Conservation (phyloP, 371 early-diverging fungal species). For the Actinomortierella ambigua region DNA sequence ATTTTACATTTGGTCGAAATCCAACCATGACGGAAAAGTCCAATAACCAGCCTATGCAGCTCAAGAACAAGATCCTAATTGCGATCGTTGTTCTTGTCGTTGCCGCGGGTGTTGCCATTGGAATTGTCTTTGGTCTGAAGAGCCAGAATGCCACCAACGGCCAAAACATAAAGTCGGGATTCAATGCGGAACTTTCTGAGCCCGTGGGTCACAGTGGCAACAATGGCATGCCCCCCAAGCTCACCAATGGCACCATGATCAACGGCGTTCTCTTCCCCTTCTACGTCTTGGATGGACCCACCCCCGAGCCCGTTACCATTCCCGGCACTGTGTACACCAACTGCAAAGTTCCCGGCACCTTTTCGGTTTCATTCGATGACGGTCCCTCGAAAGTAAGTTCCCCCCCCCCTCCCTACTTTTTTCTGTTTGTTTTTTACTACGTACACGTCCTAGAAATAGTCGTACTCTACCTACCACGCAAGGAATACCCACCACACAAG, state of each 20-base stretch:
- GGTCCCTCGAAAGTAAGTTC: conserved; percentile 37
- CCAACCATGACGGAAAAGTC: conserved; percentile 5
- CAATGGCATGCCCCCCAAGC: conserved; percentile 5
- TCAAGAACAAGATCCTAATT: conserved; percentile 47
- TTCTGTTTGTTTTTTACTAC: not conserved
- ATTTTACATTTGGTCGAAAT: not conserved
- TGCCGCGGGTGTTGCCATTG: conserved; percentile 30
- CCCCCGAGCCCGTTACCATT: conserved; percentile 22
- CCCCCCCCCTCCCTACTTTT: not conserved
- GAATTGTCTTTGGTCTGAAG: conserved; percentile 37
- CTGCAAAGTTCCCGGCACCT: conserved; percentile 28
- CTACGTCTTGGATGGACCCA: conserved; percentile 22
- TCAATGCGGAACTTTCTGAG: too few relatives aligned
- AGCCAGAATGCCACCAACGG: conserved; percentile 17
- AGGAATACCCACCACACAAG: too few relatives aligned
- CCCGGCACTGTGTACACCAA: conserved; percentile 38
- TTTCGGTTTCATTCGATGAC: conserved; percentile 42
- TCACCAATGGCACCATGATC: conserved; percentile 42
- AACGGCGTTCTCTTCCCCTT: conserved; percentile 41
- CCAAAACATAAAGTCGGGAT: not conserved
- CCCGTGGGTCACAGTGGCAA: not conserved
- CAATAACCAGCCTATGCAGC: conserved; percentile 44
- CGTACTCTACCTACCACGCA: not conserved
- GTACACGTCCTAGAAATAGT: too few relatives aligned
- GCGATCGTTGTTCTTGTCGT: conserved; percentile 21